These are phyloP conservation scores for Termitomyces sp. DNA, from an alignment of 768 basidiomycete species.

Conservation along the genomic window DNA sequence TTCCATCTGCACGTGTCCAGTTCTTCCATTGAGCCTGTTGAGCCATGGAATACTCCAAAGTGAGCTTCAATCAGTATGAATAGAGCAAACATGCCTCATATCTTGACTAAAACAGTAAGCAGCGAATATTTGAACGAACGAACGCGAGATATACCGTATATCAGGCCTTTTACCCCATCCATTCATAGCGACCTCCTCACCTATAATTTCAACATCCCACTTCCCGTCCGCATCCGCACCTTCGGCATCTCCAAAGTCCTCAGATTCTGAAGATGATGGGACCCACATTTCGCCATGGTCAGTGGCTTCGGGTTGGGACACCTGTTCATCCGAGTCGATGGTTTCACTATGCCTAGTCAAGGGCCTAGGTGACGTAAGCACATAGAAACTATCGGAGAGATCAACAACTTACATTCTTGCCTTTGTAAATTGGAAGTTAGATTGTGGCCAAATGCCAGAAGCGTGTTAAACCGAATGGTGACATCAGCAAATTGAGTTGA, in stretches of 20 bases:
- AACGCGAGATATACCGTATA: slow-evolving; percentile 22
- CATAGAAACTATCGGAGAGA: background rate
- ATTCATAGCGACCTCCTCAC: slow-evolving; percentile 31
- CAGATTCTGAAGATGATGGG: slow-evolving; percentile 19
- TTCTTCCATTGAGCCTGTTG: slow-evolving; percentile 45
- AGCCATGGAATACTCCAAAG: background rate
- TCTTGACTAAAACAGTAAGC: background rate
- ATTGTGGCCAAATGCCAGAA: background rate
- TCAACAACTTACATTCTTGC: background rate
- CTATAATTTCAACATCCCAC: slow-evolving; percentile 31
- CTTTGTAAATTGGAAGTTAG: background rate
- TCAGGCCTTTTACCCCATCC: slow-evolving; percentile 15
- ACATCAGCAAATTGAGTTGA: background rate
- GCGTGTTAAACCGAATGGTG: background rate
- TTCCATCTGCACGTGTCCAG: slow-evolving; percentile 47
- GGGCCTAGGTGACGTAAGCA: background rate
- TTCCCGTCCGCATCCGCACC: slow-evolving; percentile 20
- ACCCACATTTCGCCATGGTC: slow-evolving; percentile 11
- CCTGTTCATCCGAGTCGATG: background rate
- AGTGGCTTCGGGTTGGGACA: background rate
- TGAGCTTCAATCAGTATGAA: background rate
- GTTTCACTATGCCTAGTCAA: background rate
- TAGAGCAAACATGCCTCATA: slow-evolving; percentile 8
- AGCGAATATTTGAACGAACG: background rate
- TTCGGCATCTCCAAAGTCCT: slow-evolving; percentile 23